Percentiles rank a stretch among this genome's conserved stretches.
These are phyloP conservation scores for Coniochaeta pulveracea DNA, from an alignment of 2,329 filamentous ascomycete species.

Conservation along the genomic window DNA sequence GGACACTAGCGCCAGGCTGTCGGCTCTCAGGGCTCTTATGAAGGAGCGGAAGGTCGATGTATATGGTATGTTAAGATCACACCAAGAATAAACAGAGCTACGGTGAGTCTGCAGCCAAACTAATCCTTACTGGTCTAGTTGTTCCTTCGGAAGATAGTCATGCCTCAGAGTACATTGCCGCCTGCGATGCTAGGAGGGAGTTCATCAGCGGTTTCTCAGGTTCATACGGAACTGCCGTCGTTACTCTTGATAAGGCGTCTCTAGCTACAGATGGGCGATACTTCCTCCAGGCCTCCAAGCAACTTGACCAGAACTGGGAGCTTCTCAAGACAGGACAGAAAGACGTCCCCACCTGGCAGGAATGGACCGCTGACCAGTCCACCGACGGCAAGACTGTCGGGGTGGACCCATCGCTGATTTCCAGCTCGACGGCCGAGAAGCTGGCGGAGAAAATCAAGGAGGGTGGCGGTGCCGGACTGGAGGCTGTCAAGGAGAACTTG, in stretches of 20 bases:
- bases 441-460: slow-evolving; percentile 79
- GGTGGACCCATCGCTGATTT: slow-evolving; percentile 81
- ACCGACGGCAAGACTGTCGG: slow-evolving; percentile 78
- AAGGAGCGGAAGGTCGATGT: slow-evolving; percentile 75
- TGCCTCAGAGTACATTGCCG: slow-evolving; percentile 94
- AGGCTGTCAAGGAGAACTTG: slow-evolving; percentile 69
- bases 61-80: slow-evolving; percentile 69
- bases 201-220: slow-evolving; percentile 93
- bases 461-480: slow-evolving; percentile 66
- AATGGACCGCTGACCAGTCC: slow-evolving; percentile 86
- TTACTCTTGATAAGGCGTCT: slow-evolving; percentile 77
- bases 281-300: slow-evolving; percentile 89
- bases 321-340: slow-evolving; percentile 87
- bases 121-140: too few species aligned
- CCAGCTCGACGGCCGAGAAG: slow-evolving; percentile 52
- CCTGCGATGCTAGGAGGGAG: slow-evolving; percentile 83
- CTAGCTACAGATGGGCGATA: slow-evolving; percentile 93
- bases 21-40: slow-evolving; percentile 76
- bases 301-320: slow-evolving; percentile 85
- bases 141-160: slow-evolving; percentile 96
- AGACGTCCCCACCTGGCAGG: slow-evolving; percentile 93
- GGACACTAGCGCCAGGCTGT: slow-evolving; percentile 66
- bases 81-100: too few species aligned
- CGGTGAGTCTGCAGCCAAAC: too few species aligned
- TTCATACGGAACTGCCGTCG: slow-evolving; percentile 84